A percentile compares a stretch with the other conserved stretches of the same genome.
These are phyloP conservation scores for Skeletonema costatum DNA, from an alignment of 108 stramenopile species.

Conservation along the genomic window DNA sequence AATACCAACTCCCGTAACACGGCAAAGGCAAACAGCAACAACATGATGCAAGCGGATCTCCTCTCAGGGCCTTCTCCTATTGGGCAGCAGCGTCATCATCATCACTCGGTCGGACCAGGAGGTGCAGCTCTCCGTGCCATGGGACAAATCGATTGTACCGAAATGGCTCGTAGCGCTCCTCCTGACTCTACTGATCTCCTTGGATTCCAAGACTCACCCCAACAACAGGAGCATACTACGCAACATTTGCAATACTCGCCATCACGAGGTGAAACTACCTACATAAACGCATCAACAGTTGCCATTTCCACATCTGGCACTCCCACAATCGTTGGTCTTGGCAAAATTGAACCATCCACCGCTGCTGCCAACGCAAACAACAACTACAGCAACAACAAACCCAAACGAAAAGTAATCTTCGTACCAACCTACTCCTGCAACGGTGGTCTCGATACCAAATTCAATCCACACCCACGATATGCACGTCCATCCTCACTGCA, in stretches of 20 bases:
- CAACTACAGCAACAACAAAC: not conserved
- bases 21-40: not conserved
- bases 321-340: constrained; percentile 40
- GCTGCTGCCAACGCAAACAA: not conserved
- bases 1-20: too few relatives aligned
- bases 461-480: constrained; percentile 32
- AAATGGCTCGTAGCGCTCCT: not conserved
- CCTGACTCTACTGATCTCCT: constrained; percentile 2
- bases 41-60: constrained; percentile 7
- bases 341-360: constrained; percentile 32
- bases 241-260: constrained; percentile 5
- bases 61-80: not conserved
- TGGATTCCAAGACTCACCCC: not conserved
- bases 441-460: constrained; percentile 48
- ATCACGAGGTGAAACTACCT: constrained; percentile 18
- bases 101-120: constrained; percentile 9
- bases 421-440: constrained; percentile 51
- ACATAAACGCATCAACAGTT: constrained; percentile 19
- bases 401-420: constrained; percentile 23
- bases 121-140: not conserved
- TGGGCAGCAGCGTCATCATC: not conserved
- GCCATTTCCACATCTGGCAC: not conserved
- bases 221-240: not conserved
- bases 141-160: not conserved
- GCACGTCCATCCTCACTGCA: constrained; percentile 46